A percentile compares a stretch with the other conserved stretches of the same genome.
Evolutionary conservation across 805 yeast genomes (phyloP).

Genomic region (Brettanomyces sp.): DNA sequence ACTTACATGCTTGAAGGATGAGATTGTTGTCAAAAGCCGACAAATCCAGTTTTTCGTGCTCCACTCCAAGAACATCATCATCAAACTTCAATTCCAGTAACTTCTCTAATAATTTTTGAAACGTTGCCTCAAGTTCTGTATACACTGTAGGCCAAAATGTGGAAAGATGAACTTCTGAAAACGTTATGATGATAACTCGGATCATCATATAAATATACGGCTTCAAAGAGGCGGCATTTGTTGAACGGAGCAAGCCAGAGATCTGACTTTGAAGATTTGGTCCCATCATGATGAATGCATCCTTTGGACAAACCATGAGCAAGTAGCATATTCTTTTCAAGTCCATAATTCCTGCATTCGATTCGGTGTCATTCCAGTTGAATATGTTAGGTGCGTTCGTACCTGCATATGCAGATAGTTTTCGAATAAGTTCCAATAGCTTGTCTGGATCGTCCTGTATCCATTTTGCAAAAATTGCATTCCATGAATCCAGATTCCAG

Average conservation of each 20-base stretch:
- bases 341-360: conserved; percentile 13
- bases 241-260: conserved; percentile 19
- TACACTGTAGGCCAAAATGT: conserved; percentile 64
- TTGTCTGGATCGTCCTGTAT: conserved; percentile 52
- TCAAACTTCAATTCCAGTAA: conserved; percentile 8
- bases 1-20: conserved; percentile 57
- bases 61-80: conserved; percentile 5
- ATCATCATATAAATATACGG: conserved; percentile 46
- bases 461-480: conserved; percentile 52
- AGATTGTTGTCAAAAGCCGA: conserved; percentile 31
- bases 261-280: conserved; percentile 33
- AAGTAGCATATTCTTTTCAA: conserved; percentile 54
- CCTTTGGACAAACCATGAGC: conserved; percentile 50
- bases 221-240: conserved; percentile 22
- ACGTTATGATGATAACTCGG: conserved; percentile 55
- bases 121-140: conserved; percentile 47
- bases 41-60: conserved; percentile 3
- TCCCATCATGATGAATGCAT: conserved; percentile 41
- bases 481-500: conserved; percentile 37
- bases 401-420: conserved; percentile 39
- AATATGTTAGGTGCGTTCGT: conserved; percentile 32
- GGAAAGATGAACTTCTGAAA: conserved; percentile 52
- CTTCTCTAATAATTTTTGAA: conserved; percentile 27
- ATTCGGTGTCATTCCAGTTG: conserved; percentile 26
- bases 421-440: conserved; percentile 40